These are phyloP conservation scores for Cercospora citrullina DNA, from an alignment of 2,329 filamentous ascomycete species.

Conservation along the genomic window DNA sequence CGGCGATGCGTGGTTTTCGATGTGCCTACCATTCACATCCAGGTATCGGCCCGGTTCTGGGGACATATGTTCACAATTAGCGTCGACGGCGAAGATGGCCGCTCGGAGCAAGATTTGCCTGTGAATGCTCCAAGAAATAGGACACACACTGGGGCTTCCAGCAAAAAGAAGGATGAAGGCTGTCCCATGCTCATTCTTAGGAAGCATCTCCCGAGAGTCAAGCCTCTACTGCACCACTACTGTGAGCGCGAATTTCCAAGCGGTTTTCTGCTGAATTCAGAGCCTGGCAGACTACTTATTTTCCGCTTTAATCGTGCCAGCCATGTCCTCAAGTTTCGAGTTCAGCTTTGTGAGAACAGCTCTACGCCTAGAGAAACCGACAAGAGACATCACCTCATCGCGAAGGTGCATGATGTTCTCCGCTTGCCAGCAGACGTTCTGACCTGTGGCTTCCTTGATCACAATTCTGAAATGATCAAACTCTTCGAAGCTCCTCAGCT, in stretches of 20 bases:
- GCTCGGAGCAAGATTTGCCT: not conserved
- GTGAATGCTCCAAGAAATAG: not conserved
- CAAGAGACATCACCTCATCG: not conserved
- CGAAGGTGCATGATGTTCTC: not conserved
- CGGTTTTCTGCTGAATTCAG: not conserved
- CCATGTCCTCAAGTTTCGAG: not conserved
- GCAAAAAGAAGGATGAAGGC: no score
- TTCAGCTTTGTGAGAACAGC: not conserved
- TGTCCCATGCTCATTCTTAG: not conserved
- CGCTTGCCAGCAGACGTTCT: not conserved
- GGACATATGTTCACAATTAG: not conserved
- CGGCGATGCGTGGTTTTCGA: not conserved
- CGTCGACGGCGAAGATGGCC: not conserved
- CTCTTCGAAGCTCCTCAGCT: not conserved
- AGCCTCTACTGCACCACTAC: not conserved
- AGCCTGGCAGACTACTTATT: not conserved
- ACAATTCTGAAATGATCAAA: no score
- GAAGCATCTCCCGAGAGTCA: not conserved
- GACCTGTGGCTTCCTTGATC: not conserved
- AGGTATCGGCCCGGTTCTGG: not conserved
- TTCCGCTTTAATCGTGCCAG: not conserved
- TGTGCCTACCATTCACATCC: not conserved
- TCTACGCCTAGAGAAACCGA: not conserved
- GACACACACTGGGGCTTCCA: not conserved
- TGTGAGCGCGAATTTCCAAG: not conserved